Base-by-base conservation (phyloP, 2,329 filamentous ascomycete species). In the Periconia sp. region DNA sequence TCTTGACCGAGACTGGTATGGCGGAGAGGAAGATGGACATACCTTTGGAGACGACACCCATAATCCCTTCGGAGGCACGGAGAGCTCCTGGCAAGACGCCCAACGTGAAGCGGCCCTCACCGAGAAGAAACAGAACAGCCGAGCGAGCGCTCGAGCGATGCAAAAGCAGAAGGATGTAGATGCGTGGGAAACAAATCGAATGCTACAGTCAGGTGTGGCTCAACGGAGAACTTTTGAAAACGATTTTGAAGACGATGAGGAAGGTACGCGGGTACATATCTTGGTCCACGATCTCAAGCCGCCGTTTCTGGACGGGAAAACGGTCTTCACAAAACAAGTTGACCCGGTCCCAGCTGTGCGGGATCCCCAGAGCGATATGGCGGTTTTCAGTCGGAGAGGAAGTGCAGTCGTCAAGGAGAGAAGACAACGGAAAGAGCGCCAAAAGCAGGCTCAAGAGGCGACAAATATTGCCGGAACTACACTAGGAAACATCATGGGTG, bases 101-200 rank as follows among this genome's bases (percentile, higher is more conserved):
- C 85, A 91, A 67, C 81, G 82, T 20, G 91, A 96, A 73, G 83
- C 83, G 15, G 88, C 86, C 14, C 76, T 92, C 71, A 81, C 86
- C 9, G 90, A 95, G 74, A 94, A 91, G 80, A 94, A 94, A 78
- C 82, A 86, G 6, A 87, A 83, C 49, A 87, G 83, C 64, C 81
- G 85, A 3, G 82, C 89, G 71, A 91, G 85, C 68, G 89, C 89
- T 43, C 83, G 90, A 47, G 87, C 88, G 56, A 82, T 91, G 53
- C 91, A 96, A 74, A 90, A 92, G 64, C 91, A 96, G 72, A 92
- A 90, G 70, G 94, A 99, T 69, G 92, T 94, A 42, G 94, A 99
- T 75, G 93, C 92, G 0, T 99, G 94, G 94, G 95, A 99, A 75
- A 94, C 93, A 15, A 99, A 99, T 72, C 90, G 94, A 54, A 97